phyloP scores from a whole-genome alignment of 495 filamentous ascomycete species.

The Annulohypoxylon bovei region DNA sequence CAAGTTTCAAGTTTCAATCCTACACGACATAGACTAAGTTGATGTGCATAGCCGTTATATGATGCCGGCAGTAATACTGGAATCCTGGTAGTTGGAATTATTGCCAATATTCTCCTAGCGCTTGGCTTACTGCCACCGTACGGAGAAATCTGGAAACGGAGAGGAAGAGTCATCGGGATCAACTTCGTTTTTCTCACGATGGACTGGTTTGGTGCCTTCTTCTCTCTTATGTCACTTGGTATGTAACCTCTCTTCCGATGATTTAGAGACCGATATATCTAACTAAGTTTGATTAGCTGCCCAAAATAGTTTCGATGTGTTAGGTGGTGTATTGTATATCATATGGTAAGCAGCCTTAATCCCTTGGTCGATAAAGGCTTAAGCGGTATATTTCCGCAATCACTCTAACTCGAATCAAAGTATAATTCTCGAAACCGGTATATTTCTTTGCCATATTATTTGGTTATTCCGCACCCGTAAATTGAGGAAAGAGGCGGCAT shows the following conservation, averaged over 20 bases:
- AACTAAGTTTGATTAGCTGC: conserved; percentile 55
- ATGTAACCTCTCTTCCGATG: conserved; percentile 20
- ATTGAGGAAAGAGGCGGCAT: conserved; percentile 66
- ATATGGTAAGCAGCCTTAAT: conserved; percentile 60
- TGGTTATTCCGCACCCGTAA: conserved; percentile 73
- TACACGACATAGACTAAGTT: neutral
- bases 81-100: conserved; percentile 67
- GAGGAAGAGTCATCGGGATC: conserved; percentile 75
- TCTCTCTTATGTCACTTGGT: conserved; percentile 78
- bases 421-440: conserved; percentile 71
- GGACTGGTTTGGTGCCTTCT: conserved; percentile 77
- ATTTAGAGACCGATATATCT: neutral
- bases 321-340: conserved; percentile 76
- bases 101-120: conserved; percentile 68
- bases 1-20: neutral
- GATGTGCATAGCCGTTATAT: conserved; percentile 60
- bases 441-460: conserved; percentile 72
- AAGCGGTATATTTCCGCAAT: neutral
- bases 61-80: conserved; percentile 60
- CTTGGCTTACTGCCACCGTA: conserved; percentile 75
- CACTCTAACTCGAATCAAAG: conserved; percentile 48
- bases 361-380: neutral
- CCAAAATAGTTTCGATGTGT: conserved; percentile 74
- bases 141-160: conserved; percentile 75
- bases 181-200: conserved; percentile 74